These are phyloP conservation scores for Thalassiosira mediterranea DNA, from an alignment of 352 stramenopile species.

Conservation along the genomic window DNA sequence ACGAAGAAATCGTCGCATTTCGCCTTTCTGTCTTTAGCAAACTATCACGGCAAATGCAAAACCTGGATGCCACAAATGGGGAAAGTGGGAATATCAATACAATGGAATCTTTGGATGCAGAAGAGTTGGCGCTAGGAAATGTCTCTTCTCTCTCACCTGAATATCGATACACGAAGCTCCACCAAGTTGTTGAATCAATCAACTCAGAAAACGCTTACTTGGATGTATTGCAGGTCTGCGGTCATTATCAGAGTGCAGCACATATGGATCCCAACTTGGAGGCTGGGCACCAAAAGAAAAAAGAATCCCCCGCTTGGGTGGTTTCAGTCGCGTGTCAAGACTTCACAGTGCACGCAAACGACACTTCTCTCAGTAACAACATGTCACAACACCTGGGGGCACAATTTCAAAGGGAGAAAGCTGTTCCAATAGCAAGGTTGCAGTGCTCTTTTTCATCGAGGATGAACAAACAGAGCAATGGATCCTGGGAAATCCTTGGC, in stretches of 20 bases:
- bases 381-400: background rate
- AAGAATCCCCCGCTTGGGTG: constrained; percentile 37
- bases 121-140: constrained; percentile 23
- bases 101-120: constrained; percentile 19
- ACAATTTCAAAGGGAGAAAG: background rate
- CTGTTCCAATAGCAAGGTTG: constrained; percentile 56
- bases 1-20: constrained; percentile 73
- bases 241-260: background rate
- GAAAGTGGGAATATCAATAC: constrained; percentile 1
- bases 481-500: constrained; percentile 59
- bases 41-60: background rate
- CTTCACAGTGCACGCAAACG: constrained; percentile 69
- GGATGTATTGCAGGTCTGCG: background rate
- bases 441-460: constrained; percentile 53
- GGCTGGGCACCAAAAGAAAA: background rate
- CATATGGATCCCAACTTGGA: constrained; percentile 1
- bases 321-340: constrained; percentile 53
- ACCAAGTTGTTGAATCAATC: constrained; percentile 24
- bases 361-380: constrained; percentile 23
- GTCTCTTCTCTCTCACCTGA: constrained; percentile 26
- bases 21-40: constrained; percentile 45
- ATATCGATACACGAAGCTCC: constrained; percentile 31
- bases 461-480: constrained; percentile 52
- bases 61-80: background rate
- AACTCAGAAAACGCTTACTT: background rate